These are phyloP conservation scores for Podospora comata DNA, from an alignment of 495 filamentous ascomycete species.

Conservation along the genomic window DNA sequence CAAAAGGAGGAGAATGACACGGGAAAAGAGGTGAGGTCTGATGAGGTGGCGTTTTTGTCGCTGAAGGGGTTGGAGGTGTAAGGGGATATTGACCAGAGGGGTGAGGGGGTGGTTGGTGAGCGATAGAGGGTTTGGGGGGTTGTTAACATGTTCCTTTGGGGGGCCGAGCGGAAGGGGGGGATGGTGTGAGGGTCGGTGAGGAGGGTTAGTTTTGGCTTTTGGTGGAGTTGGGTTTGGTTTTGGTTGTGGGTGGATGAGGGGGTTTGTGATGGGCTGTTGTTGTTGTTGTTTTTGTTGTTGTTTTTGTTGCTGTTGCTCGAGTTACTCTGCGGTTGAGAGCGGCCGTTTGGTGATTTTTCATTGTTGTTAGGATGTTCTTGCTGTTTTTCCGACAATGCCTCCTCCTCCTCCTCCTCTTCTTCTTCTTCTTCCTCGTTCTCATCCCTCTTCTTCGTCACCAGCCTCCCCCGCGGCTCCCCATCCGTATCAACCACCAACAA, in stretches of 20 bases:
- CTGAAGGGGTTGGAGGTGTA: neutral
- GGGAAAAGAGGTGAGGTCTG: neutral
- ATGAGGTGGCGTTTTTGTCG: neutral
- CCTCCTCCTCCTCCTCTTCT: neutral
- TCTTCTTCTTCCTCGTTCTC: conserved; percentile 1
- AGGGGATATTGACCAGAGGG: neutral
- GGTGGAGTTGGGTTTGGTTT: neutral
- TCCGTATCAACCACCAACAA: conserved; percentile 63
- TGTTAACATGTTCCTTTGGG: neutral
- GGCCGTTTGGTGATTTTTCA: neutral
- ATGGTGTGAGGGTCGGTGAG: conserved; percentile 9
- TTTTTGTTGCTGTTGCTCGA: neutral
- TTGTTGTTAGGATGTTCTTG: neutral
- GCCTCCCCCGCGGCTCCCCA: conserved; percentile 27
- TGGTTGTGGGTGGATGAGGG: neutral
- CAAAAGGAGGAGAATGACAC: neutral
- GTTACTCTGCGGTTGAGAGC: neutral
- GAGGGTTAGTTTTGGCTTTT: conserved; percentile 12
- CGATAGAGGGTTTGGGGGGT: neutral
- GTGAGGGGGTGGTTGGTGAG: neutral
- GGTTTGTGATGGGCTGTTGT: neutral
- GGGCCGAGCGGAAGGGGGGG: neutral
- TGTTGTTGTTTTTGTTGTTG: neutral
- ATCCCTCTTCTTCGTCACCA: conserved; percentile 22
- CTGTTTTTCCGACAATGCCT: neutral